Evolutionary conservation across 2,329 filamentous ascomycete genomes (phyloP).

Genomic region (Aspergillus calidoustus): DNA sequence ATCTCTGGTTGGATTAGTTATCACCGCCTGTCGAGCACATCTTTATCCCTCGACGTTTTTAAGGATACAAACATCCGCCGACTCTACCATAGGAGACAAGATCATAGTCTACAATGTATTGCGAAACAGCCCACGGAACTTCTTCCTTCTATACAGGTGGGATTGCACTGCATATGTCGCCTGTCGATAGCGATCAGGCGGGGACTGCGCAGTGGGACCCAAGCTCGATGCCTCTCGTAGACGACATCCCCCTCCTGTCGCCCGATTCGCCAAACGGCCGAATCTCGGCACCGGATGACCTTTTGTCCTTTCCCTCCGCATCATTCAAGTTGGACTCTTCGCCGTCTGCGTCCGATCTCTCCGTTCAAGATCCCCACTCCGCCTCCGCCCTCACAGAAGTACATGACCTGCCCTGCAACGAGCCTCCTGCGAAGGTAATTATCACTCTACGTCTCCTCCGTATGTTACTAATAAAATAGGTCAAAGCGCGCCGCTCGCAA

Average conservation of each 20-base stretch:
- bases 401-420: no score
- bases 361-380: neutral
- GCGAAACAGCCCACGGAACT: no score
- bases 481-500: neutral
- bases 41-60: no score
- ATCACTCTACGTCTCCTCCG: no score
- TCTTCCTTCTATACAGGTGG: no score
- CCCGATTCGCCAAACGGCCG: neutral
- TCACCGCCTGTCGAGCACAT: no score
- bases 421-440: neutral
- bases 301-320: neutral
- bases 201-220: neutral
- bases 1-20: no score
- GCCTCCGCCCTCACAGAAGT: neutral
- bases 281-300: neutral
- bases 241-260: neutral
- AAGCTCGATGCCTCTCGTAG: neutral
- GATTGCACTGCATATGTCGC: no score
- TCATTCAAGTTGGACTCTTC: neutral
- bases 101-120: no score
- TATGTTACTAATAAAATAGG: neutral
- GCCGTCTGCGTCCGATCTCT: neutral
- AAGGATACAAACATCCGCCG: no score
- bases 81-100: no score
- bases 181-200: no score